Evolutionary conservation across 1,139 yeast species (phyloP).

Genomic region (Hyphopichia burtonii): DNA sequence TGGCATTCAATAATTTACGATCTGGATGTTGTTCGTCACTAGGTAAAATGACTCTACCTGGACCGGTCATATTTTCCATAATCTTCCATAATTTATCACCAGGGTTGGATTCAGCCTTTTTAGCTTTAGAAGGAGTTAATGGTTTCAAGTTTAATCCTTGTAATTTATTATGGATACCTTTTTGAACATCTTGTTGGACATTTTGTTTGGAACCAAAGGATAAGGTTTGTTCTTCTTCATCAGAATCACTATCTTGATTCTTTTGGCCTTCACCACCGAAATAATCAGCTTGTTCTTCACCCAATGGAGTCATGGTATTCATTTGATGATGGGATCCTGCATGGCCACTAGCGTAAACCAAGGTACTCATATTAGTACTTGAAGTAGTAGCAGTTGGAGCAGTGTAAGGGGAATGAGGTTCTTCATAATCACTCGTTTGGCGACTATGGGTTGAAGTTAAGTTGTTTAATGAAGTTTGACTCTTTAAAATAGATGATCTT

Average conservation of each 20-base stretch:
- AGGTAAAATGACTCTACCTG: slow-evolving; percentile 78
- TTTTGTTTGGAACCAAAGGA: slow-evolving; percentile 59
- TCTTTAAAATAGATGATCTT: slow-evolving; percentile 35
- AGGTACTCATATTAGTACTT: slow-evolving; percentile 53
- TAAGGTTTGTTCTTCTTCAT: slow-evolving; percentile 47
- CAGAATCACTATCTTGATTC: slow-evolving; percentile 24
- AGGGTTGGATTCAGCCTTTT: slow-evolving; percentile 20
- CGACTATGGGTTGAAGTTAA: slow-evolving; percentile 6
- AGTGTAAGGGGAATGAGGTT: slow-evolving; percentile 65
- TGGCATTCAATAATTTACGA: slow-evolving; percentile 66
- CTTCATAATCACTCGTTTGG: slow-evolving; percentile 12
- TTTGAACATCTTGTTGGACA: slow-evolving; percentile 49
- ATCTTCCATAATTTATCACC: slow-evolving; percentile 77
- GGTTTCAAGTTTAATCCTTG: slow-evolving; percentile 37
- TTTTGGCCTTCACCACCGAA: slow-evolving; percentile 28
- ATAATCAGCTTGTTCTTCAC: slow-evolving; percentile 46
- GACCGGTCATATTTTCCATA: slow-evolving; percentile 82
- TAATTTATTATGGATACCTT: slow-evolving; percentile 26
- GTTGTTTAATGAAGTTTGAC: slow-evolving; percentile 26
- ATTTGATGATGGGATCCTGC: slow-evolving; percentile 49
- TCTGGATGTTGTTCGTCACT: slow-evolving; percentile 57
- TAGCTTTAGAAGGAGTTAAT: slow-evolving; percentile 18
- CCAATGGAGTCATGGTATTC: slow-evolving; percentile 54
- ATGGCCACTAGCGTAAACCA: slow-evolving; percentile 44
- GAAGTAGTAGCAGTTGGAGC: slow-evolving; percentile 72